Conservation (phyloP, 2,329 filamentous ascomycete genomes). For the Didymella lethalis region DNA sequence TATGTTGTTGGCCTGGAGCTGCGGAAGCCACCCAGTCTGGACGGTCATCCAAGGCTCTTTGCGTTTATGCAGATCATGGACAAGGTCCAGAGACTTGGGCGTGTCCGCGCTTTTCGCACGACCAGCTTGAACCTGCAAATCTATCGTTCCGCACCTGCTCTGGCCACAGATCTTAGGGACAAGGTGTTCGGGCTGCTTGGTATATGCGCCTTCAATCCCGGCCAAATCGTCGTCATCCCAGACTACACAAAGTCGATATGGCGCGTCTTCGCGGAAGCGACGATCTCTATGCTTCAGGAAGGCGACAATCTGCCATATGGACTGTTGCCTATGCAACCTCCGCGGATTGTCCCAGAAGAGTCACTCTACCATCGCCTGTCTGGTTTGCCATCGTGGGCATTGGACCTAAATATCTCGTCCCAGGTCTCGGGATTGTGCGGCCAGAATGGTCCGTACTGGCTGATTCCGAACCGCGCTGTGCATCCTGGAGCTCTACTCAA, state of each 20-base stretch:
- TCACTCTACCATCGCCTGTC: background rate
- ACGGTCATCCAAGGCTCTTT: background rate
- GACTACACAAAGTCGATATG: conserved; percentile 22
- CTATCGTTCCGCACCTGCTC: conserved; percentile 2
- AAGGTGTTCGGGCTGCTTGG: conserved; percentile 26
- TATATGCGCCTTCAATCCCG: conserved; percentile 8
- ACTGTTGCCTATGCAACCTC: conserved; percentile 1
- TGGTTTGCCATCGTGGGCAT: conserved; percentile 5
- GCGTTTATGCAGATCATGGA: background rate
- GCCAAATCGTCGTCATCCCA: background rate
- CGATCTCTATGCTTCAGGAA: conserved; percentile 11
- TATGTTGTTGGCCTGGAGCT: background rate
- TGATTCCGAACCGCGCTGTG: background rate
- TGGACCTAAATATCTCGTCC: conserved; percentile 8
- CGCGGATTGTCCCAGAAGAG: background rate
- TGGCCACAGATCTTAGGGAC: conserved; percentile 25
- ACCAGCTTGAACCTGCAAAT: background rate
- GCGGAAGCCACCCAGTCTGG: background rate
- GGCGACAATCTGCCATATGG: background rate
- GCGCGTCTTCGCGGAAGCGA: conserved; percentile 16
- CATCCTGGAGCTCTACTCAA: background rate
- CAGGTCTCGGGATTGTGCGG: background rate
- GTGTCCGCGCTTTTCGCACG: background rate
- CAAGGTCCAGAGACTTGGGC: background rate
- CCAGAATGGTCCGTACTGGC: conserved; percentile 1